Conservation (phyloP, 345 rosid species). For the Dimocarpus longan region DNA sequence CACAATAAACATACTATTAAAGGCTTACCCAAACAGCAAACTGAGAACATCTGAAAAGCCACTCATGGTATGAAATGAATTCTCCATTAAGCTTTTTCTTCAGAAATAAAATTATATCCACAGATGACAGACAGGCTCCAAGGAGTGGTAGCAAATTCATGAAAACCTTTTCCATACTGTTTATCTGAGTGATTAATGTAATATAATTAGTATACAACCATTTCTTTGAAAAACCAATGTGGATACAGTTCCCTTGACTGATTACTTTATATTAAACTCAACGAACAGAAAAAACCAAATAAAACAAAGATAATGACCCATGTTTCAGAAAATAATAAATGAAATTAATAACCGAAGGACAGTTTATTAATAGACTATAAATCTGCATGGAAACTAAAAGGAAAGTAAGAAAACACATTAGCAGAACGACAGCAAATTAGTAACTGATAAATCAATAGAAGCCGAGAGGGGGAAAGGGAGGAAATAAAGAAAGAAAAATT, state of each 20-base stretch:
- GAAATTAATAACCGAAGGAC: neutral
- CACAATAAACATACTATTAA: slow-evolving; percentile 11
- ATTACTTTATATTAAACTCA: neutral
- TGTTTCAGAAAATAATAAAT: slow-evolving; percentile 6
- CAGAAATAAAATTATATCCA: slow-evolving; percentile 52
- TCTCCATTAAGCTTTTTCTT: slow-evolving; percentile 44
- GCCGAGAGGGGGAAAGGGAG: neutral
- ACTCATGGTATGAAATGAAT: slow-evolving; percentile 42
- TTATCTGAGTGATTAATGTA: slow-evolving; percentile 37
- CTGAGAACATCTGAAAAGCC: slow-evolving; percentile 57
- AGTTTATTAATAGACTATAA: neutral
- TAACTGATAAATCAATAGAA: slow-evolving; percentile 1
- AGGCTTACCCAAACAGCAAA: slow-evolving; percentile 70
- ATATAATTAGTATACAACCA: slow-evolving; percentile 16
- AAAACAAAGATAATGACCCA: slow-evolving; percentile 13
- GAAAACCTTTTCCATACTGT: slow-evolving; percentile 46
- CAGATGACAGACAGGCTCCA: slow-evolving; percentile 65
- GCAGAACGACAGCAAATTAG: slow-evolving; percentile 1
- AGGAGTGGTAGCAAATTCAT: slow-evolving; percentile 52
- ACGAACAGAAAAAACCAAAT: neutral
- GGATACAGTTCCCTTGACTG: neutral
- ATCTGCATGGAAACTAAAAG: neutral
- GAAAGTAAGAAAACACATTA: neutral
- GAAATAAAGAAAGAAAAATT: slow-evolving; percentile 4
- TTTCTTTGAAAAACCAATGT: neutral